Conservation (phyloP, 2,329 filamentous ascomycete species). For the Xylaria sp. region DNA sequence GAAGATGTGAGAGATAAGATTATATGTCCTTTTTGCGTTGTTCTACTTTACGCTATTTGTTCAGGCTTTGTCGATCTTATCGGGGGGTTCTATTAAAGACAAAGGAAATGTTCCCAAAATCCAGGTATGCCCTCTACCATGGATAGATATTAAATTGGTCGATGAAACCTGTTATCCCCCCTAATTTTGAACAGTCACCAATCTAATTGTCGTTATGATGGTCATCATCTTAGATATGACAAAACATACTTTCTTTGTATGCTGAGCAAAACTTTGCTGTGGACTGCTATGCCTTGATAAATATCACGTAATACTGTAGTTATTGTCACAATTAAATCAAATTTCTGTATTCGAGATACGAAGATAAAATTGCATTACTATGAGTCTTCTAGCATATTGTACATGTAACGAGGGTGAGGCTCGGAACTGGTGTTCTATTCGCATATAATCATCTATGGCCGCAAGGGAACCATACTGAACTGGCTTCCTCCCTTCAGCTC, state of each 20-base stretch:
- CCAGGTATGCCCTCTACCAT: too few relatives aligned
- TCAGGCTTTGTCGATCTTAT: neutral
- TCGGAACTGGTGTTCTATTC: too few relatives aligned
- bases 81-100: neutral
- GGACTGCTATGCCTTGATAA: neutral
- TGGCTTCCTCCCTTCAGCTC: too few relatives aligned
- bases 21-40: neutral
- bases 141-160: neutral
- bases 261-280: neutral
- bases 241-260: neutral
- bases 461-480: too few relatives aligned
- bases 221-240: neutral
- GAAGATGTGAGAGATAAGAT: neutral
- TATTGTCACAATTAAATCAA: neutral
- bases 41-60: neutral
- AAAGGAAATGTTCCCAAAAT: neutral
- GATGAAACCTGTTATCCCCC: neutral
- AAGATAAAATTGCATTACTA: neutral
- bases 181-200: neutral
- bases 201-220: neutral
- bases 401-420: too few relatives aligned
- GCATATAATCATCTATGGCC: too few relatives aligned
- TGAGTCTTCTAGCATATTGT: neutral
- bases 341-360: neutral
- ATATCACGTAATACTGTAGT: neutral